Evolutionary conservation across 805 yeast genomes (phyloP).

Genomic region (Wickerhamomyces rabaulensis): DNA sequence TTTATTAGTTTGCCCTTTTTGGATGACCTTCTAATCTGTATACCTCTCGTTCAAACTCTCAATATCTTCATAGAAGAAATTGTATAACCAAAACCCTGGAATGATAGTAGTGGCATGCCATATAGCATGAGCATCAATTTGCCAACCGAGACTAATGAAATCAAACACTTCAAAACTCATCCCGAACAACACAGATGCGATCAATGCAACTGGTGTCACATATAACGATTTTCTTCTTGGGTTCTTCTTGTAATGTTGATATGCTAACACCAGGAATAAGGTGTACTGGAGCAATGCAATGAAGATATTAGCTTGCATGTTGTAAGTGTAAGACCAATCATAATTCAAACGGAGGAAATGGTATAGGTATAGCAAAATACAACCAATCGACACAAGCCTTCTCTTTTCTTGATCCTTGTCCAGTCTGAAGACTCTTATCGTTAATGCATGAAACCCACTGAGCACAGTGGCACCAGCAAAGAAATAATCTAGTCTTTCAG

Average conservation of each 20-base stretch:
- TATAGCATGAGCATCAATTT: conserved; percentile 85
- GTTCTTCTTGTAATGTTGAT: conserved; percentile 24
- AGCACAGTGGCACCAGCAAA: conserved; percentile 89
- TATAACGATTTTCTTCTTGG: conserved; percentile 21
- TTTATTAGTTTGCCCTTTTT: neutral
- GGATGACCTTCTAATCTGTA: conserved; percentile 4
- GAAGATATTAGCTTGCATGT: conserved; percentile 83
- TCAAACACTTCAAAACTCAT: conserved; percentile 91
- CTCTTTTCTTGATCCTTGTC: conserved; percentile 38
- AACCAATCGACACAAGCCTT: conserved; percentile 31
- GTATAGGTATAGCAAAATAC: conserved; percentile 46
- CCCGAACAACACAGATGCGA: conserved; percentile 54
- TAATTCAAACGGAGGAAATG: conserved; percentile 64
- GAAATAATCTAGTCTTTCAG: conserved; percentile 87
- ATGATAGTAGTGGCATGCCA: conserved; percentile 91
- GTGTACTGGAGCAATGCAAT: conserved; percentile 75
- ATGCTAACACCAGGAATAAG: conserved; percentile 26
- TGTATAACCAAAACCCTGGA: conserved; percentile 75
- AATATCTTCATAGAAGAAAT: conserved; percentile 46
- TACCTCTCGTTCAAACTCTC: conserved; percentile 28
- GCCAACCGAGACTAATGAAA: conserved; percentile 65
- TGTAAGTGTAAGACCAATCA: conserved; percentile 89
- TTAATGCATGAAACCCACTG: conserved; percentile 68
- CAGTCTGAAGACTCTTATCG: conserved; percentile 54
- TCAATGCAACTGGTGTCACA: conserved; percentile 46